phyloP scores from a whole-genome alignment of 1,284 basidiomycete genomes.

The Ustilago esculenta region DNA sequence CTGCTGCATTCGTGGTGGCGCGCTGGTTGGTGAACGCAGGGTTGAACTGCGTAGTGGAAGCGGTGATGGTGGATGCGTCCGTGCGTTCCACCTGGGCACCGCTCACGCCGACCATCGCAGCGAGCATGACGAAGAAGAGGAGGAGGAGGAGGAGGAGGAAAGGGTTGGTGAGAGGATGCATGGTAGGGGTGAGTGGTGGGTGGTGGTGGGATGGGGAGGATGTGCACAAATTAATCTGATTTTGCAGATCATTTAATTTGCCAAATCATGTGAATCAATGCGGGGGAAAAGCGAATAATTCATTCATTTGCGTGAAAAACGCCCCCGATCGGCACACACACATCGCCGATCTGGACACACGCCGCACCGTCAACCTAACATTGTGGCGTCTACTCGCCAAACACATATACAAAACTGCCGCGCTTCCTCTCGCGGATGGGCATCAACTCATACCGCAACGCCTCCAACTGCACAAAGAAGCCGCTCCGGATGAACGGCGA shows the following conservation, averaged over 20 bases:
- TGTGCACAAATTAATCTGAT: too few relatives aligned
- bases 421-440: slow-evolving; percentile 41
- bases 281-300: slow-evolving; percentile 22
- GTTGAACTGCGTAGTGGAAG: slow-evolving; percentile 42
- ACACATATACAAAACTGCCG: slow-evolving; percentile 60
- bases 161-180: too few relatives aligned
- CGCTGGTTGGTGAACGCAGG: slow-evolving; percentile 48
- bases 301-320: neutral
- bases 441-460: slow-evolving; percentile 56
- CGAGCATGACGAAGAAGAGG: neutral
- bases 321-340: neutral
- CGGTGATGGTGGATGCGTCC: slow-evolving; percentile 37
- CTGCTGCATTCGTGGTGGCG: slow-evolving; percentile 54
- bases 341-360: neutral
- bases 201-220: neutral
- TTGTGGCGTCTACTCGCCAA: slow-evolving; percentile 40
- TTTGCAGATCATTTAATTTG: slow-evolving; percentile 5
- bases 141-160: too few relatives aligned
- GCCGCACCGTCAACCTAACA: neutral
- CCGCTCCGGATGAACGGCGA: slow-evolving; percentile 57
- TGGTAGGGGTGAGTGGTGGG: too few relatives aligned
- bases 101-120: neutral
- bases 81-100: neutral
- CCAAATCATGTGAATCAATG: neutral
- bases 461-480: slow-evolving; percentile 62